Base-by-base conservation (phyloP, 352 stramenopile genomes). In the Globisporangium paddicum region DNA sequence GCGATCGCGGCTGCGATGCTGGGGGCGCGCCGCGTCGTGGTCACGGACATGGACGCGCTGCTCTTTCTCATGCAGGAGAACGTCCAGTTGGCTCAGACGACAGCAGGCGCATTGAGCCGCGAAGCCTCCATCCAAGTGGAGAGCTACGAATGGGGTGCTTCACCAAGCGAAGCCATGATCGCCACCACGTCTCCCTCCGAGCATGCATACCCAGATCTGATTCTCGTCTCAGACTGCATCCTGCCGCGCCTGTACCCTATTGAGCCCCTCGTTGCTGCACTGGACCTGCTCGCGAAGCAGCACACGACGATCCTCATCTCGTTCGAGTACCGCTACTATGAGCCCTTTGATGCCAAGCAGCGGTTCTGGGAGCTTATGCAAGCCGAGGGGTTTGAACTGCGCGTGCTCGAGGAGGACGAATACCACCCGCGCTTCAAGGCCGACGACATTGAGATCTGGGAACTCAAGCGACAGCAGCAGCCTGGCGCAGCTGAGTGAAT, bases 231-330 rank as follows among this genome's bases (percentile, higher is more conserved):
- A 1, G 95, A 99, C 68, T 98, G 95, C 69, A 96, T 99, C 26
- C 64, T 99, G 6, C 96, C 96, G n/a, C 87, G 96, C 34, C 68
- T 99, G 28, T 99, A 98, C 72, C 93, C 96, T 0, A 96, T 99
- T 51, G 91, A 96, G 55, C 95, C 96, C 2, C 84, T 98, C 25
- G 90, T 98, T 7, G 77, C 89, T 28, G 93, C 89, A 10, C 78
- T 98, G 40, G 77, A 83, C 42, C 68, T 84, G 30, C 78, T 98
- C 28, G 71, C 64, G 13, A 61, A 64, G 26, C 28, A 66, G 0
- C 63, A 80, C 21, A 90, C 84, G 13, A 75, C 47, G 0, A 71
- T 93, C 23, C 58, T 96, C 38, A 87, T 97, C 55, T 95, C 86
- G 30, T 96, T 93, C 67, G 90, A 97, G 62, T 75, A 95, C 44